Conservation (phyloP, 345 rosid genomes). For the Eucalyptus albens region DNA sequence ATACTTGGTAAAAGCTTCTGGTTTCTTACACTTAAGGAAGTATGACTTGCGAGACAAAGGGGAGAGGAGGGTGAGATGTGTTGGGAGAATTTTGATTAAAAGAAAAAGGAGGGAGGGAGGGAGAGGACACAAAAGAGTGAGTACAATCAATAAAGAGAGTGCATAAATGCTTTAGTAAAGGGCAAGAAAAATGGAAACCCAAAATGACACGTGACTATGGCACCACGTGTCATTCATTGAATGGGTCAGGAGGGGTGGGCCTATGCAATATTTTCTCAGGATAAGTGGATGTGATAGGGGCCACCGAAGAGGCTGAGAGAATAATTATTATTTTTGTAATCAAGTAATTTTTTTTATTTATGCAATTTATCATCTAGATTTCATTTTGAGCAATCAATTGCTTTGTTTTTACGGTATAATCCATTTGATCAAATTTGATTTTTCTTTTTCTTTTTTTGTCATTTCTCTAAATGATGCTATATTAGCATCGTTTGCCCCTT, state of each 20-base stretch:
- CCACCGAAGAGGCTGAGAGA: background rate
- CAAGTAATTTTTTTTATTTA: background rate
- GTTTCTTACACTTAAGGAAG: too few relatives aligned
- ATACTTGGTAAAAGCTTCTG: background rate
- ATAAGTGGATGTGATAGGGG: background rate
- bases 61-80: background rate
- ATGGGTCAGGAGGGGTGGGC: background rate
- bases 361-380: background rate
- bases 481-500: rapidly evolving
- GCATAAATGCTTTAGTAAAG: too few relatives aligned
- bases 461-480: background rate
- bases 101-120: background rate
- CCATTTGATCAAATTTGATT: background rate
- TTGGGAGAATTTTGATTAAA: background rate
- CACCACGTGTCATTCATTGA: background rate
- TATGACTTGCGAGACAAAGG: background rate
- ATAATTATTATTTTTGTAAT: too few relatives aligned
- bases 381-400: background rate
- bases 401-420: background rate
- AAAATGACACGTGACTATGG: background rate
- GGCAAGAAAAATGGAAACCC: background rate
- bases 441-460: background rate
- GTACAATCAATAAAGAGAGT: too few relatives aligned
- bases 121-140: too few relatives aligned
- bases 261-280: background rate